These are phyloP conservation scores for Heracleum sosnowskyi DNA, from an alignment of 129 eudicot species.

Conservation along the genomic window DNA sequence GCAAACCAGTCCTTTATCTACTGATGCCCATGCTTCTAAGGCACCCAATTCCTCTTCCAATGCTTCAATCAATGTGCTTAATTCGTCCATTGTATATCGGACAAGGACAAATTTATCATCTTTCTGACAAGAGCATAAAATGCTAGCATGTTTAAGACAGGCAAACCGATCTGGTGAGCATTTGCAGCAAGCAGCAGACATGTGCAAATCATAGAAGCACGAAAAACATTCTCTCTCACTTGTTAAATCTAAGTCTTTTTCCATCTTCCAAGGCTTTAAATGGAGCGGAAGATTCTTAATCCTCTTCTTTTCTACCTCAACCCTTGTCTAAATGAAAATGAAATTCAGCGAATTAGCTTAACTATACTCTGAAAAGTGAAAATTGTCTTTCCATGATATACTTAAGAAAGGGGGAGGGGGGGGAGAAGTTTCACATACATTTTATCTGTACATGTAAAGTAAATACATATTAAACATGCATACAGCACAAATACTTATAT, in stretches of 20 bases:
- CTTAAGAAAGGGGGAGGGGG: no score
- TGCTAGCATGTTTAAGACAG: conserved; percentile 52
- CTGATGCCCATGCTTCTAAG: conserved; percentile 36
- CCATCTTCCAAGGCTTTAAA: conserved; percentile 46
- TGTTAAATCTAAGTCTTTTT: conserved; percentile 41
- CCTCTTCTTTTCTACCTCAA: conserved; percentile 47
- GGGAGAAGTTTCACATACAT: not conserved
- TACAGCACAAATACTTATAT: not conserved
- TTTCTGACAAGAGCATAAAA: conserved; percentile 39
- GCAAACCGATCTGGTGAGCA: conserved; percentile 50
- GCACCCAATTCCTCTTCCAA: conserved; percentile 45
- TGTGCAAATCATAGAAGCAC: conserved; percentile 71
- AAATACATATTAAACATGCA: not conserved
- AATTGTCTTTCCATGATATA: not conserved
- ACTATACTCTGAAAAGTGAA: not conserved
- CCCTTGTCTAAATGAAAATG: conserved; percentile 36
- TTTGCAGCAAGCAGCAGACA: conserved; percentile 56
- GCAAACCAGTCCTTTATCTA: conserved; percentile 18
- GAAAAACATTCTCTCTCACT: conserved; percentile 58
- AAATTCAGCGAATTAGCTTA: not conserved
- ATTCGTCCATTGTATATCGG: conserved; percentile 45
- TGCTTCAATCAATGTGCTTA: conserved; percentile 46
- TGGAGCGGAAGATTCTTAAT: conserved; percentile 25
- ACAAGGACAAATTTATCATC: conserved; percentile 31
- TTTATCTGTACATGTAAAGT: not conserved